A percentile compares a stretch with the other conserved stretches of the same genome.
These are phyloP conservation scores for Amylostereum chailletii DNA, from an alignment of 1,284 basidiomycete species.

Conservation along the genomic window DNA sequence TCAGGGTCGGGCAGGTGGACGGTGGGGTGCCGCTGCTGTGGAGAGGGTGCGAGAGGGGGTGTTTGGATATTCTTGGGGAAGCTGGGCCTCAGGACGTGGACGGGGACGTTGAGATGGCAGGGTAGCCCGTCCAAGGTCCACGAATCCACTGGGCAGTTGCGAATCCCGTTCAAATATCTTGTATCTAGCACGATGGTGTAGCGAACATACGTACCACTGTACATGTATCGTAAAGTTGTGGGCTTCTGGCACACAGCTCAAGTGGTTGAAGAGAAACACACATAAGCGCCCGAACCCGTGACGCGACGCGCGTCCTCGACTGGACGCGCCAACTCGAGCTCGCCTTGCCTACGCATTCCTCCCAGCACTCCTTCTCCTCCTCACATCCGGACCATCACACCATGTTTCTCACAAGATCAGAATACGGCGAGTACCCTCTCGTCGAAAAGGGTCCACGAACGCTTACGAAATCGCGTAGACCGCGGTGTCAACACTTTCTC, in stretches of 20 bases:
- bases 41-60: conserved; percentile 57
- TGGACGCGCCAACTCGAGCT: background rate
- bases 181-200: too few species aligned
- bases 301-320: conserved; percentile 11
- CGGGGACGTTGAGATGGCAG: too few species aligned
- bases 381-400: conserved; percentile 1
- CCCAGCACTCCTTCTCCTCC: background rate
- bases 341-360: background rate
- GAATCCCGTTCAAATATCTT: too few species aligned
- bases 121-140: too few species aligned
- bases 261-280: too few species aligned
- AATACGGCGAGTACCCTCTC: conserved; percentile 56
- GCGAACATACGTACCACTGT: too few species aligned
- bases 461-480: conserved; percentile 39
- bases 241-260: too few species aligned
- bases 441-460: background rate
- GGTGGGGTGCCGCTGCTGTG: conserved; percentile 52
- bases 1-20: conserved; percentile 30
- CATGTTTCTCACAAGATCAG: conserved; percentile 92
- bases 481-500: conserved; percentile 99
- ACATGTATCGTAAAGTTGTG: too few species aligned
- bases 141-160: too few species aligned
- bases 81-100: background rate
- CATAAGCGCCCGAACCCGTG: background rate
- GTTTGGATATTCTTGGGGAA: conserved; percentile 47